Percentiles rank a stretch among this genome's conserved stretches.
These are phyloP conservation scores for Chrysopogon serrulatus DNA, from an alignment of 176 grass and related monocot genomes.

Conservation along the genomic window DNA sequence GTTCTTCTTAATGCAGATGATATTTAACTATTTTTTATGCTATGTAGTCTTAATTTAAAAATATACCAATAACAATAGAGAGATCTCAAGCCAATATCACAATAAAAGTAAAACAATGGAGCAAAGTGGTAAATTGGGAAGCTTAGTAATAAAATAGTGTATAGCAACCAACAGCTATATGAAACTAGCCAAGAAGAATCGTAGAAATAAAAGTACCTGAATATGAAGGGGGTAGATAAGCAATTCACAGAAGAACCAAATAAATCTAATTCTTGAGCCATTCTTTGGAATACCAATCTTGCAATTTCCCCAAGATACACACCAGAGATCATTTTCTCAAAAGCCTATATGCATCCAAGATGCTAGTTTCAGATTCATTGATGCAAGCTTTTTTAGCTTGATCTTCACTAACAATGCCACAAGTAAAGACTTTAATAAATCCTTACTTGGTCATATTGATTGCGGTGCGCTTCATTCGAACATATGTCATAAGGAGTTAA, in stretches of 20 bases:
- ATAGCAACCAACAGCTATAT: background rate
- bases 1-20: background rate
- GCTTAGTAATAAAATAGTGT: background rate
- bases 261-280: constrained; percentile 57
- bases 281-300: constrained; percentile 64
- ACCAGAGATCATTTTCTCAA: constrained; percentile 93
- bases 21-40: background rate
- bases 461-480: constrained; percentile 39
- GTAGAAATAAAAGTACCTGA: constrained; percentile 47
- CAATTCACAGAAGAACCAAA: constrained; percentile 42
- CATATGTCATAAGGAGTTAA: constrained; percentile 79
- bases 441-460: constrained; percentile 68
- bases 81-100: background rate
- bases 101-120: background rate
- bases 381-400: background rate
- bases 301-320: constrained; percentile 91
- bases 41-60: background rate
- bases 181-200: background rate
- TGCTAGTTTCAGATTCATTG: background rate
- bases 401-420: background rate
- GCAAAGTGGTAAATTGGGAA: background rate
- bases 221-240: constrained; percentile 57
- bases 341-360: constrained; percentile 37
- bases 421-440: background rate
- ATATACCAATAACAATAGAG: background rate